Evolutionary conservation across 2,329 filamentous ascomycete species (phyloP).

Genomic region (Fusarium sp.): DNA sequence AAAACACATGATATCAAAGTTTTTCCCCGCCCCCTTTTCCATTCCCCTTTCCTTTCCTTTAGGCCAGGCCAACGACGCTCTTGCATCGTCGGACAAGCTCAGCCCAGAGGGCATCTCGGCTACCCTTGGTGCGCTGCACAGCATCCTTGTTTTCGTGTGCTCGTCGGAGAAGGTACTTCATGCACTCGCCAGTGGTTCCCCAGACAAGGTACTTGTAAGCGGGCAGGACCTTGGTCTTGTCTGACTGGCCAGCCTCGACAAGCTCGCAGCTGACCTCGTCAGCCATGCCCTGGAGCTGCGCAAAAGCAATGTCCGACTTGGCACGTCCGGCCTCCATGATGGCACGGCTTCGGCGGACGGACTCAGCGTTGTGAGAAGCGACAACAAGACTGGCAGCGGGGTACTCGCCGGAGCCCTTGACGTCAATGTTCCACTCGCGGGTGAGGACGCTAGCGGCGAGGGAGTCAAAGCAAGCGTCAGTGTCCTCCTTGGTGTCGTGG

Average conservation of each 20-base stretch:
- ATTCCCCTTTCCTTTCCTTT: constrained; percentile 21
- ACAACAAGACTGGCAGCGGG: constrained; percentile 74
- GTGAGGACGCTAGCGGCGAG: constrained; percentile 75
- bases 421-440: constrained; percentile 56
- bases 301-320: constrained; percentile 55
- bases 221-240: constrained; percentile 57
- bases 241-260: constrained; percentile 51
- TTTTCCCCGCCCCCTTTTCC: constrained; percentile 25
- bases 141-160: constrained; percentile 79
- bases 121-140: constrained; percentile 69
- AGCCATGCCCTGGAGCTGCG: constrained; percentile 94
- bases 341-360: constrained; percentile 68
- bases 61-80: constrained; percentile 53
- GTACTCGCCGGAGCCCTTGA: constrained; percentile 58
- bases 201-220: constrained; percentile 78
- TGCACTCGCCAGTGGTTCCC: constrained; percentile 80
- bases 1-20: constrained; percentile 37
- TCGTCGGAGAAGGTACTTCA: constrained; percentile 78
- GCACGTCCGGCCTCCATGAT: constrained; percentile 60
- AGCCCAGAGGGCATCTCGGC: constrained; percentile 69
- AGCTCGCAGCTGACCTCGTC: constrained; percentile 85
- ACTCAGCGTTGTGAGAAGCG: constrained; percentile 83
- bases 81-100: constrained; percentile 69
- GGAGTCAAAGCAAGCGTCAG: constrained; percentile 77
- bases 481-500: constrained; percentile 76